phyloP scores from a whole-genome alignment of 2,329 filamentous ascomycete genomes.

The Ophiostoma quercus region DNA sequence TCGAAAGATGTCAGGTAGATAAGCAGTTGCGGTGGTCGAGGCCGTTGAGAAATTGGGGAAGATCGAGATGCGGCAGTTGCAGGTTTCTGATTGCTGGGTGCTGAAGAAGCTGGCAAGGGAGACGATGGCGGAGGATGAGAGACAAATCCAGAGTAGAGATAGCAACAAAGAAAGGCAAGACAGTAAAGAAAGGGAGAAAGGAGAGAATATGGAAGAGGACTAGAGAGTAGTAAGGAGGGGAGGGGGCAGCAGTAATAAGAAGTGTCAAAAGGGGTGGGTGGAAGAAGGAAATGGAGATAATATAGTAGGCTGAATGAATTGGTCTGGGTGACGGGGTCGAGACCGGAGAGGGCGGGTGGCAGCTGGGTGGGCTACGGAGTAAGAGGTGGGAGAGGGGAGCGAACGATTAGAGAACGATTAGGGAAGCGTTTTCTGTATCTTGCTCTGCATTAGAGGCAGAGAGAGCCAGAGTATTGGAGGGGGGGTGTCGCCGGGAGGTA shows the following conservation, averaged over 20 bases:
- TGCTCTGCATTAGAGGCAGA: neutral
- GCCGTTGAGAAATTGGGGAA: neutral
- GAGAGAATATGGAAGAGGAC: neutral
- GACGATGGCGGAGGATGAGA: neutral
- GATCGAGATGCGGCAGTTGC: neutral
- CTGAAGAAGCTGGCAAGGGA: neutral
- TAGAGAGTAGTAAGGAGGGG: neutral
- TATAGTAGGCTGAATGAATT: neutral
- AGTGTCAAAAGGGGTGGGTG: constrained; percentile 13
- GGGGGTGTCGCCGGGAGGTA: constrained; percentile 18
- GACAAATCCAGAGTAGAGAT: neutral
- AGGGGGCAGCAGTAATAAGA: constrained; percentile 9
- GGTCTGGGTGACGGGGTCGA: constrained; percentile 12
- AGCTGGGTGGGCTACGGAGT: neutral
- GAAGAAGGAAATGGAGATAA: constrained; percentile 10
- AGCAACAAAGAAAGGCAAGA: neutral
- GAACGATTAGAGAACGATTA: neutral
- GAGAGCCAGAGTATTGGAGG: constrained; percentile 7
- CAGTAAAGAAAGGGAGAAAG: neutral
- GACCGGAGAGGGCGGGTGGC: constrained; percentile 19
- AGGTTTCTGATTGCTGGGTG: neutral
- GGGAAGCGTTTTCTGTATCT: too few species aligned
- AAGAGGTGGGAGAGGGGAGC: neutral
- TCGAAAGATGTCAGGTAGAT: neutral
- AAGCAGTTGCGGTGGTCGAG: neutral